Evolutionary conservation across 169 alveolate genomes (phyloP), one percentile per base, ranked within the genome.

Genomic region (Babesia bovis): DNA sequence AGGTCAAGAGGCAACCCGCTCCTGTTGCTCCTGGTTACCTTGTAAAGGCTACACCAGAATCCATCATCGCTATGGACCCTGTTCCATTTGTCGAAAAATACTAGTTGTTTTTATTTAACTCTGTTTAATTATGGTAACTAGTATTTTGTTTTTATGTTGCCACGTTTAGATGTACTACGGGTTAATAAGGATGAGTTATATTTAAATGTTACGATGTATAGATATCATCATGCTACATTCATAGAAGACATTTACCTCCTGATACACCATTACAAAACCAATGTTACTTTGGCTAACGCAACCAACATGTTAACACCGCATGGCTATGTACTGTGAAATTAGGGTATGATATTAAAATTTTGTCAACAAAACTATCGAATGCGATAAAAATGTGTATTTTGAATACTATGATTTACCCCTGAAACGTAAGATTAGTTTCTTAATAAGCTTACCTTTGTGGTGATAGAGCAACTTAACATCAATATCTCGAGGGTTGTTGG

Each of bases 391-490:
- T 78, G 83, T 6, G 53, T 65, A 57, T 69, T 78, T 47, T 67
- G 44, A 1, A 57, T 19, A 32, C 68, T 67, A 47, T 21, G 44
- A 19, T 33, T 36, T 23, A 17, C 25, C 19, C 66, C 75, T 66
- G 45, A 7, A 25, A 21, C 12, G 21, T 15, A 32, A 2, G 33
- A 13, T 13, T 19, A 5, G 55, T 5, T 17, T 19, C 10, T 23
- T 21, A n/a, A n/a, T 4, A 17, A 0, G 26, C 70, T 23, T 58
- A 70, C 88, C 83, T 32, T 19, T 63, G 51, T 58, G 60, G 51
- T 81, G 82, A 38, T 90, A 94, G 45, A 84, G 74, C 23, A 94
- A 57, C 58, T 93, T 93, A 78, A 94, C 89, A 66, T 94, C 97
- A 38, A 94, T 66, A 65, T 93, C 96, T 33, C 97, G 85, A 0